Evolutionary conservation across 306 rosid species (phyloP).

Genomic region (Echinosophora koreensis): DNA sequence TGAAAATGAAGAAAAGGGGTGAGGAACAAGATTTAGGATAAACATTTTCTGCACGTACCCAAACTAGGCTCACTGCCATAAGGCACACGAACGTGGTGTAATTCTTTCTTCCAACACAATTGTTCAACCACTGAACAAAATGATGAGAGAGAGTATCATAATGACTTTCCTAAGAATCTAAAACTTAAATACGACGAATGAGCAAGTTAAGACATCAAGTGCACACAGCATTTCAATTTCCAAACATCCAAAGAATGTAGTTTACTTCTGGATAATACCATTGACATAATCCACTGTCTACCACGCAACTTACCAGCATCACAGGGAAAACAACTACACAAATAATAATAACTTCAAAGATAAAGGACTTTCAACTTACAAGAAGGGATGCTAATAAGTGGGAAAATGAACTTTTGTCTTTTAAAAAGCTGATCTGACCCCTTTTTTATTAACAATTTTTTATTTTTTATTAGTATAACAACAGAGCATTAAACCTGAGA

Average conservation of each 20-base stretch:
- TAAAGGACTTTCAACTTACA: conserved; percentile 1
- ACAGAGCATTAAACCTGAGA: conserved; percentile 4
- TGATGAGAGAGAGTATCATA: conserved; percentile 27
- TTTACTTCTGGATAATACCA: conserved; percentile 21
- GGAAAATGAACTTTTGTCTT: background rate
- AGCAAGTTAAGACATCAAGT: conserved; percentile 33
- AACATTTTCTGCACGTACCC: conserved; percentile 63
- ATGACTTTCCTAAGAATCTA: conserved; percentile 36
- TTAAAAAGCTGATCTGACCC: conserved; percentile 19
- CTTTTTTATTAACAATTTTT: background rate
- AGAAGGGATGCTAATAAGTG: conserved; percentile 4
- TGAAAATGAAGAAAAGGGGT: background rate
- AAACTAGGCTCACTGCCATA: conserved; percentile 82
- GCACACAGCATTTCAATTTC: conserved; percentile 28
- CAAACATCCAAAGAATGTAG: conserved; percentile 22
- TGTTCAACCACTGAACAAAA: conserved; percentile 85
- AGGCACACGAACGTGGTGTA: conserved; percentile 80
- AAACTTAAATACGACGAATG: conserved; percentile 30
- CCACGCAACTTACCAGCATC: conserved; percentile 20
- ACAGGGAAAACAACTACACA: conserved; percentile 28
- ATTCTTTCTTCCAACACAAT: conserved; percentile 86
- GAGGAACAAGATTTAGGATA: conserved; percentile 28
- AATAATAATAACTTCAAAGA: conserved; percentile 17
- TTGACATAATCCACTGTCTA: conserved; percentile 25
- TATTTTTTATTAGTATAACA: conserved; percentile 24